Evolutionary conservation across 352 stramenopile species (phyloP).

Genomic region (Phytophthora sp.): DNA sequence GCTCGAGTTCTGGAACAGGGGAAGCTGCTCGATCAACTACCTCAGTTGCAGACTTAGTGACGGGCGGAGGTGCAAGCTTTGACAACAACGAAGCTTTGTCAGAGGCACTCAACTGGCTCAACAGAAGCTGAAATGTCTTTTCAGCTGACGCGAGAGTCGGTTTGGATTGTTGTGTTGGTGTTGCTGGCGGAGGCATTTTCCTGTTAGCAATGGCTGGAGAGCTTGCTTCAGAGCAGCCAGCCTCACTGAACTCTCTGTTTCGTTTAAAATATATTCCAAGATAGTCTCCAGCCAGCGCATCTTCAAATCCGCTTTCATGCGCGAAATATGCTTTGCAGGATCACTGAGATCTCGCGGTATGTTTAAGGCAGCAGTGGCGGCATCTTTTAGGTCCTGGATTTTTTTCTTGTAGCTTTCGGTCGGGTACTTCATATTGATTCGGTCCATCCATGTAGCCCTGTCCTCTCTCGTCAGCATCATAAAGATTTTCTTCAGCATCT

Average conservation of each 20-base stretch:
- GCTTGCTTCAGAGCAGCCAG: conserved; percentile 55
- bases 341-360: conserved; percentile 34
- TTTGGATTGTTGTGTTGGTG: conserved; percentile 6
- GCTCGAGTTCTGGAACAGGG: conserved; percentile 33
- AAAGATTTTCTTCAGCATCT: conserved; percentile 64
- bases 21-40: conserved; percentile 40
- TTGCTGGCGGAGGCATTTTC: conserved; percentile 22
- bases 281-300: conserved; percentile 68
- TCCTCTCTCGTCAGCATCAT: conserved; percentile 62
- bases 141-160: conserved; percentile 26
- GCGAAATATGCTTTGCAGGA: conserved; percentile 27
- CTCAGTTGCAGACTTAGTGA: neutral
- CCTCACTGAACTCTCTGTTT: conserved; percentile 52
- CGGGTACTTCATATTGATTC: conserved; percentile 52
- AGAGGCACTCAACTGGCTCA: conserved; percentile 30
- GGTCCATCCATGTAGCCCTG: conserved; percentile 54
- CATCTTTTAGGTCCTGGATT: conserved; percentile 28
- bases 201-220: conserved; percentile 51
- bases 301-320: conserved; percentile 63
- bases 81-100: conserved; percentile 40
- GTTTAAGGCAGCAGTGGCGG: conserved; percentile 8
- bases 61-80: conserved; percentile 14
- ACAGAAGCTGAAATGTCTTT: conserved; percentile 29
- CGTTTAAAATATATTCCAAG: conserved; percentile 41
- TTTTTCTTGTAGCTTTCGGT: conserved; percentile 46